Evolutionary conservation across 2,329 filamentous ascomycete species (phyloP), one percentile per base, ranked within the genome.

Genomic region (Escovopsis sp.): DNA sequence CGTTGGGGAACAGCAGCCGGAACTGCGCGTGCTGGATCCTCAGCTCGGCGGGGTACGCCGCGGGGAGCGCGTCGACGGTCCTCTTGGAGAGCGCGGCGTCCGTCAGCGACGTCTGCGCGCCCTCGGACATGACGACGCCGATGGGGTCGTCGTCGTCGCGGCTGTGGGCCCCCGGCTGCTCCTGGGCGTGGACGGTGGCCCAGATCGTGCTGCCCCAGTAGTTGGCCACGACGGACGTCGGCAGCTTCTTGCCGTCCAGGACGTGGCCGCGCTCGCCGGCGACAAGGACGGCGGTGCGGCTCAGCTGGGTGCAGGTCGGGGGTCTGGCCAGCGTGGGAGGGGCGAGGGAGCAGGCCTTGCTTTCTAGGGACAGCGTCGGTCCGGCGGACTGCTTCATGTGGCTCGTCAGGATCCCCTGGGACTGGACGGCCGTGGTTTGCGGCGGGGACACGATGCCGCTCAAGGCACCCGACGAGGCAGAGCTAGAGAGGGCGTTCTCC

Each of bases 11-110:
- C 0, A 98, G 68, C 42, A 95, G 77, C 7, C 87, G 74, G 57
- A 98, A 98, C 56, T 96, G 91, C 2, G 87, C 83, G 54, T 95
- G 86, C 57, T 98, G 93, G 4, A 83, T 80, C 52, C 74, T 81
- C 12, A 95, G 66, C 47, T 89, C 84, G 1, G 79, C 62, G 1
- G 91, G 91, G 57, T 98, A 98, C 50, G 81, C 76, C 49, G 61
- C 67, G 20, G 74, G 88, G 60, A 82, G 89, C 43, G 65, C 72
- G 54, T 77, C 76, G 45, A 55, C 62, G 31, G 55, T 41, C 24
- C 42, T 46, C 14, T 44, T 44, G 29, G 51, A 49, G 44, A 61
- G 50, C 32, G 48, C 49, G 15, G 51, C 48, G 15, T 53, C 53
- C 11, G 55, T 55, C 11, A 62, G 53, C 1, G 52, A 49, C 13